Evolutionary conservation across 495 filamentous ascomycete species (phyloP).

Genomic region (Cudoniella acicularis): DNA sequence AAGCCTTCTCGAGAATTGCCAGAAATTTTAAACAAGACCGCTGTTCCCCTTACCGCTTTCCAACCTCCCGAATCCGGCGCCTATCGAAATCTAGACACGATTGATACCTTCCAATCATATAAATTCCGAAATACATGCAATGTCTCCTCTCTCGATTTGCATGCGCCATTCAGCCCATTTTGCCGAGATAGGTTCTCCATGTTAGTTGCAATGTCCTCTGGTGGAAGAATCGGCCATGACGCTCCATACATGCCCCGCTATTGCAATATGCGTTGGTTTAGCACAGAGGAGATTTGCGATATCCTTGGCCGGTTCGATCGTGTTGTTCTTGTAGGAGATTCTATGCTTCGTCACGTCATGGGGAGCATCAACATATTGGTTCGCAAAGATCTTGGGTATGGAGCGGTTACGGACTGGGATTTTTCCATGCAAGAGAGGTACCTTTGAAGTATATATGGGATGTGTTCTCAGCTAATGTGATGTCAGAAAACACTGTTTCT

Average conservation of each 20-base stretch:
- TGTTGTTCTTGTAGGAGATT: conserved; percentile 47
- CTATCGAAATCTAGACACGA: conserved; percentile 33
- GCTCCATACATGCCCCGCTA: conserved; percentile 45
- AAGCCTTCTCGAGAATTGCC: too few relatives aligned
- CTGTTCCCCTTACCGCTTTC: conserved; percentile 31
- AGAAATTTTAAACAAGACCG: conserved; percentile 20
- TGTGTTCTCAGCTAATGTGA: conserved; percentile 8
- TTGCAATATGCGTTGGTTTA: conserved; percentile 47
- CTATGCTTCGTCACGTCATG: conserved; percentile 51
- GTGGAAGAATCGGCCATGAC: conserved; percentile 46
- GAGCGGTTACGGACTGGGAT: conserved; percentile 53
- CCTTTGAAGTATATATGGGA: conserved; percentile 2
- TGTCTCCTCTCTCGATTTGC: conserved; percentile 46
- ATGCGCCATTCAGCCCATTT: conserved; percentile 40
- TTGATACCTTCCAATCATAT: conserved; percentile 35
- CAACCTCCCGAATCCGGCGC: conserved; percentile 32
- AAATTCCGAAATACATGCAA: conserved; percentile 42
- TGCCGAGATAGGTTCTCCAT: conserved; percentile 38
- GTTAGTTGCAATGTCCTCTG: conserved; percentile 47
- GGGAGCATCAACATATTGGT: conserved; percentile 49
- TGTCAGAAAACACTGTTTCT: conserved; percentile 44
- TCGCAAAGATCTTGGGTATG: conserved; percentile 48
- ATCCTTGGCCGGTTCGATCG: conserved; percentile 45
- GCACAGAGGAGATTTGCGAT: conserved; percentile 46
- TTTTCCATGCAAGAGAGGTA: conserved; percentile 46